A percentile compares a stretch with the other conserved stretches of the same genome.
Evolutionary conservation across 2,329 filamentous ascomycete genomes (phyloP).

Genomic region (Sporothrix brasiliensis): DNA sequence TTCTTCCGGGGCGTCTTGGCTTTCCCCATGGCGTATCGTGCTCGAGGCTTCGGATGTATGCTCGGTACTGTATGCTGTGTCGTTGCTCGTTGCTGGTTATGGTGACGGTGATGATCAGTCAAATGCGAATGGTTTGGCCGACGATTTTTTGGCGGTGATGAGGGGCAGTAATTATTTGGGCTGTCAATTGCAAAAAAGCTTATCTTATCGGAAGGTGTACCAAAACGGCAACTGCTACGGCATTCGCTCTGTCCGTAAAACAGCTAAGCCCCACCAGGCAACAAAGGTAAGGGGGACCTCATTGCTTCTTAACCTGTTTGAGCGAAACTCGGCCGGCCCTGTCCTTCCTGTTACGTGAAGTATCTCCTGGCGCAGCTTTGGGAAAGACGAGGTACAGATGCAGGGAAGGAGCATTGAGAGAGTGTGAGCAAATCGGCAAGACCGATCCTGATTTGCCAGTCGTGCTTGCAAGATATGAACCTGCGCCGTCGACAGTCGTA

Average conservation of each 20-base stretch:
- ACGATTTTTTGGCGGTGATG: constrained; percentile 37
- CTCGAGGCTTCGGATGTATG: no score
- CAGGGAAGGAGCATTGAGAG: neutral
- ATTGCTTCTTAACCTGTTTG: neutral
- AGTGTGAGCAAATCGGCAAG: neutral
- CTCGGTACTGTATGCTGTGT: constrained; percentile 6
- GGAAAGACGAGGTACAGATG: neutral
- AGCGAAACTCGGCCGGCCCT: neutral
- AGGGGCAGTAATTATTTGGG: constrained; percentile 35
- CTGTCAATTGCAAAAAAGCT: constrained; percentile 13
- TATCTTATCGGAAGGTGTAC: constrained; percentile 31
- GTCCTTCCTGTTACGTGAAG: neutral
- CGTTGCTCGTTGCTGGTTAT: neutral
- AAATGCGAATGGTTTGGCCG: neutral
- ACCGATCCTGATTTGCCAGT: constrained; percentile 2
- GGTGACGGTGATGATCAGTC: neutral
- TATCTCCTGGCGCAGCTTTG: neutral
- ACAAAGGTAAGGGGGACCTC: constrained; percentile 5
- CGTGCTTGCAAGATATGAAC: neutral
- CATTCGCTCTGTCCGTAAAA: no score
- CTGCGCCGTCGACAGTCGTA: neutral
- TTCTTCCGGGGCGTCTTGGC: constrained; percentile 46
- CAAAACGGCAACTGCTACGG: no score
- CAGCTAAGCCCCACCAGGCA: constrained; percentile 28
- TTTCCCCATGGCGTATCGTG: constrained; percentile 45